Evolutionary conservation across 1,284 basidiomycete species (phyloP), one percentile per base, ranked within the genome.

Genomic region (Leucoagaricus sp.): DNA sequence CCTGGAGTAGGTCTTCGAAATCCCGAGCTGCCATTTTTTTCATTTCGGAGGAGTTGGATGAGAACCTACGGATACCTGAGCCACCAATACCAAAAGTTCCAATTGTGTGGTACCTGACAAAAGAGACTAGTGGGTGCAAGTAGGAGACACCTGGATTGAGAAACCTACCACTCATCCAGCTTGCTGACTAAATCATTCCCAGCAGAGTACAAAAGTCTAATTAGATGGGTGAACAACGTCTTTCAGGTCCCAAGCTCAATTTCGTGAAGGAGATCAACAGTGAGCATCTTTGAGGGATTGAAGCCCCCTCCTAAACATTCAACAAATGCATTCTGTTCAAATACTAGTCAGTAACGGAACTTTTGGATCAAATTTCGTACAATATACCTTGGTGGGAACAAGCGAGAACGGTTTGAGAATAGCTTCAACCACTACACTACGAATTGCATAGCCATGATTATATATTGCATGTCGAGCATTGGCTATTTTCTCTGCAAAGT

Each of bases 1-100:
- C 72, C 70, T 75, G 70, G 29, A 75, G 60, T 0, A 75, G 38
- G 45, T 75, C 73, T 58, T 75, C 69, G 57, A 65, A 75, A 55
- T 76, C 68, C 67, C n/a, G 61, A 1, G 70, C 73, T 0, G 68
- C 71, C 29, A 74, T 52, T 40, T 71, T 65, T 58, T 73, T 73
- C 66, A 74, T 66, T 21, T 67, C 72, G 7, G 70, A 70, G 0
- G 62, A 64, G 60, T 74, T 74, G 0, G 53, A 64, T 4, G 61
- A 21, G 58, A 75, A 74, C 0, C 55, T 40, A 4, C 70, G 60
- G n/a, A 75, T 45, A 6, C 42, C 25, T 8, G 9, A 72, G 1
- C 69, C 70, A 31, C 61, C 61, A 3, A 49, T 55, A 1, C 72
- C 69, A 58, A 73, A 75, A 2, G 64, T 63, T 2, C 72, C 65